Conservation (phyloP, 2,329 filamentous ascomycete species). For the Scopulariopsis brevicaulis region DNA sequence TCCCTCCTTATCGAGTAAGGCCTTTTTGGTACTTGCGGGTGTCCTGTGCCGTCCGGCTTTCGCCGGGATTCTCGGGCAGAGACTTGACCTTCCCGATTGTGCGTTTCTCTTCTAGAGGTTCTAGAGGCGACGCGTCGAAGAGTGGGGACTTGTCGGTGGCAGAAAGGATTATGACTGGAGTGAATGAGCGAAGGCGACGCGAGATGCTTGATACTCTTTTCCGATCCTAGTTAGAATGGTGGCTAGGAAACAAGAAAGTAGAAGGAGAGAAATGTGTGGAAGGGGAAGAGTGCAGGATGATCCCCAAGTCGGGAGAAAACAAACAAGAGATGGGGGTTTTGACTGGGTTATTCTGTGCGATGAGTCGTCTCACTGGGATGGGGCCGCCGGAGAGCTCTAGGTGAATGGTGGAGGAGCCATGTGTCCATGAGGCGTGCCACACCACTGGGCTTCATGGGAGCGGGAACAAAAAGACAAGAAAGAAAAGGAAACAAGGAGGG, state of each 20-base stretch:
- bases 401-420: background rate
- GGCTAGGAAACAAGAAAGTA: background rate
- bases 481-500: background rate
- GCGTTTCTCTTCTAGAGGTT: no score
- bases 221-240: background rate
- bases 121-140: no score
- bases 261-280: background rate
- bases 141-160: no score
- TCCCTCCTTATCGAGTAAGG: no score
- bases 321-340: background rate
- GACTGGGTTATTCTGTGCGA: background rate
- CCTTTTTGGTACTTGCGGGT: no score
- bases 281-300: background rate
- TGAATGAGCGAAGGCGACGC: no score
- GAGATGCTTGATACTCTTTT: no score
- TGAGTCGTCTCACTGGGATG: background rate
- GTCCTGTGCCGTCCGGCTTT: no score
- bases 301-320: background rate
- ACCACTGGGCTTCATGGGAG: background rate
- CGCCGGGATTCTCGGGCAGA: no score
- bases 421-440: background rate
- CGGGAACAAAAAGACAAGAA: background rate
- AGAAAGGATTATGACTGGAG: no score
- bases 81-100: no score
- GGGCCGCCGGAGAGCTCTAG: background rate